Percentiles rank a stretch among this genome's conserved stretches.
These are phyloP conservation scores for Mortierella hygrophila DNA, from an alignment of 192 early-diverging fungal species.

Conservation along the genomic window DNA sequence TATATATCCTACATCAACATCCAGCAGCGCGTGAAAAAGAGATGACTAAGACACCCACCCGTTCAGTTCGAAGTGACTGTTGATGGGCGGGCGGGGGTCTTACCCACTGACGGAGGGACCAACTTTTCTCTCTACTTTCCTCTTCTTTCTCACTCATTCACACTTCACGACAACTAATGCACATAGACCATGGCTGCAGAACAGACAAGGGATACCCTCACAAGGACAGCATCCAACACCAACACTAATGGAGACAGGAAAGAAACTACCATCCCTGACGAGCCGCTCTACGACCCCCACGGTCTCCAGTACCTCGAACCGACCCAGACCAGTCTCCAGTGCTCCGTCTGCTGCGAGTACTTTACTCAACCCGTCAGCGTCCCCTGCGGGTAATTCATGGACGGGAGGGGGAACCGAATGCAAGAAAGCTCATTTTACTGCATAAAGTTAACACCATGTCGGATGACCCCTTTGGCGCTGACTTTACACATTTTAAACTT, in stretches of 20 bases:
- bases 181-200: constrained; percentile 6
- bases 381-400: constrained; percentile 41
- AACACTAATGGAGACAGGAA: not conserved
- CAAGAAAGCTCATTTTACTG: not conserved
- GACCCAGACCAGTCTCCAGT: constrained; percentile 53
- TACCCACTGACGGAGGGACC: too few relatives aligned
- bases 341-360: constrained; percentile 56
- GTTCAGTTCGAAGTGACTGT: not conserved
- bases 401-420: not conserved
- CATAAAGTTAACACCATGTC: not conserved
- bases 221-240: not conserved
- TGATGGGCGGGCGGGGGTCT: not conserved
- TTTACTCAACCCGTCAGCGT: constrained; percentile 54
- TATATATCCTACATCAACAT: not conserved
- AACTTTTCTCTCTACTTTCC: not conserved
- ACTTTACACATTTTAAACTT: not conserved
- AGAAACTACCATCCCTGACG: not conserved
- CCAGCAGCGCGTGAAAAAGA: constrained; percentile 1
- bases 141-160: constrained; percentile 3
- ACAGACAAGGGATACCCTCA: constrained; percentile 7
- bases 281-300: constrained; percentile 41
- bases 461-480: not conserved
- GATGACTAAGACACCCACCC: not conserved
- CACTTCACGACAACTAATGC: not conserved
- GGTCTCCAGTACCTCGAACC: constrained; percentile 51